A percentile compares a stretch with the other conserved stretches of the same genome.
phyloP scores from a whole-genome alignment of 208 protist species.

The Crithidia bombi region DNA sequence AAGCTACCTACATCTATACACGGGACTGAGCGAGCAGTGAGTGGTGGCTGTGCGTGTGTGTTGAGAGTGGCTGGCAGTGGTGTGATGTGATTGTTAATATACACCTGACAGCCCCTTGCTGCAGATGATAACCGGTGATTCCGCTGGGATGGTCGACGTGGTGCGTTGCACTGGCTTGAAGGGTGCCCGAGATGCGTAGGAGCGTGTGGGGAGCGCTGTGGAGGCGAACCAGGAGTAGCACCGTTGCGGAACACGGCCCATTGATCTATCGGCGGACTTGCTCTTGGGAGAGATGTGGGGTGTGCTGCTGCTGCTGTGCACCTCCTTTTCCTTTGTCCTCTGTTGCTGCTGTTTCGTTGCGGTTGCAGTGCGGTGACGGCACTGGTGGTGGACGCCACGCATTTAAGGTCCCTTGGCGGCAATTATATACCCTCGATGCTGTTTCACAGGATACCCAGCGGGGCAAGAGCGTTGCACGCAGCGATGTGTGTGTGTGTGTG shows the following conservation, averaged over 20 bases:
- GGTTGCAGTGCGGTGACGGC: background rate
- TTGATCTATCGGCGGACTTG: conserved; percentile 34
- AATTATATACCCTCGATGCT: conserved; percentile 36
- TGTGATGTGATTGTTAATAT: background rate
- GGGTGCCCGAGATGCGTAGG: background rate
- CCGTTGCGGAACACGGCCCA: conserved; percentile 28
- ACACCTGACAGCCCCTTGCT: conserved; percentile 3
- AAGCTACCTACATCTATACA: conserved; percentile 55
- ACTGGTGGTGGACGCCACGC: conserved; percentile 3
- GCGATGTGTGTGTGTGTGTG: background rate
- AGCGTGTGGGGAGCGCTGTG: background rate
- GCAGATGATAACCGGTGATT: conserved; percentile 1
- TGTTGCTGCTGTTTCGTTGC: background rate
- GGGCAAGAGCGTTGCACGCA: conserved; percentile 27
- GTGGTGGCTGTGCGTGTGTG: background rate
- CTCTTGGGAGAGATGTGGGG: conserved; percentile 15
- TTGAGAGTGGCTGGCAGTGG: background rate
- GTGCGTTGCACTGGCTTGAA: background rate
- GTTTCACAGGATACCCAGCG: conserved; percentile 49
- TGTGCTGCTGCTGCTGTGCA: background rate
- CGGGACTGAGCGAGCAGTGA: conserved; percentile 37
- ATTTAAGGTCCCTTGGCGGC: conserved; percentile 43
- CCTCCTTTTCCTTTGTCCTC: conserved; percentile 6
- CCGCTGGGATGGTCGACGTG: too few species aligned
- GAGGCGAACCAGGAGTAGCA: conserved; percentile 31